These are phyloP conservation scores for Suillus occidentalis DNA, from an alignment of 768 basidiomycete species.

Conservation along the genomic window DNA sequence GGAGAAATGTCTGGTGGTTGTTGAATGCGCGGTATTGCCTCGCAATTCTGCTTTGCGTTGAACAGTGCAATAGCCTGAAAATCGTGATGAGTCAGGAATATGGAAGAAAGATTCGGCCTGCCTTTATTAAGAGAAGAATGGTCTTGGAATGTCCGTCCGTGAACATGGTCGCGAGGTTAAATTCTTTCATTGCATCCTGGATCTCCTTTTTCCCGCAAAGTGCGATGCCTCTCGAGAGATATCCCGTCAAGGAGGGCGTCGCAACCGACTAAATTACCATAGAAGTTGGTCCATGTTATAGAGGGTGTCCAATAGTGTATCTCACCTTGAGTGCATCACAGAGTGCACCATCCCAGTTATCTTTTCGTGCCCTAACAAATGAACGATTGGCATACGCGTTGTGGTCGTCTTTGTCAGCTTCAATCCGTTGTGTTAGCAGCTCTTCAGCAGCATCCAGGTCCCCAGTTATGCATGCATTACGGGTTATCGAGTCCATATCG, in stretches of 20 bases:
- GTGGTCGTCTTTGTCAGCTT: not conserved
- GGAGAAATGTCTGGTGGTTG: not conserved
- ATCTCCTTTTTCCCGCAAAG: not conserved
- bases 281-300: not conserved
- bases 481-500: not conserved
- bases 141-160: not conserved
- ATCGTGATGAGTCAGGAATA: not conserved
- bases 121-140: not conserved
- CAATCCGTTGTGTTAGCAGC: not conserved
- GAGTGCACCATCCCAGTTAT: not conserved
- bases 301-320: not conserved
- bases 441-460: not conserved
- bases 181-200: not conserved
- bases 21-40: not conserved
- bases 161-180: not conserved
- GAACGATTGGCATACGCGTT: not conserved
- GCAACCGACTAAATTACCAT: not conserved
- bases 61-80: not conserved
- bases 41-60: not conserved
- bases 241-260: not conserved
- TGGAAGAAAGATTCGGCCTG: not conserved
- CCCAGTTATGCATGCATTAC: not conserved
- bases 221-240: not conserved
- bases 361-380: not conserved
- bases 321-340: not conserved